Base-by-base conservation (phyloP, 768 basidiomycete genomes). In the Mycena filopes region DNA sequence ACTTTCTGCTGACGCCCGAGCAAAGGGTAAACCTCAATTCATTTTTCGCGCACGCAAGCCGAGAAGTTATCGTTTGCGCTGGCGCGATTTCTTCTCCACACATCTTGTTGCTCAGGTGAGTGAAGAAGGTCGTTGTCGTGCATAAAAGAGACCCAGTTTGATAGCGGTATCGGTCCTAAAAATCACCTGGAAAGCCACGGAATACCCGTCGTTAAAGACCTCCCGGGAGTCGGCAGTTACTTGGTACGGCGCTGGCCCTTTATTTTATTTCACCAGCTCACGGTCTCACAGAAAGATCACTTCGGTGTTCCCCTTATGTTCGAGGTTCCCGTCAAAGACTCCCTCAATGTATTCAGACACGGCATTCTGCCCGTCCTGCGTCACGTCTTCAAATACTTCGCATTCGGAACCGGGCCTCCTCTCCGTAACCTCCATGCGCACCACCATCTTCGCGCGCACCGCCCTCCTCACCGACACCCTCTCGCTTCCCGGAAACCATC, bases 1-100 rank as follows among this genome's bases (percentile, higher is more conserved):
- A 23, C 23, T 36, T 21, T 33, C 11, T 25, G 57, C 23, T 41
- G 23, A 38, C 15, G 36, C 36, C 15, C 36, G 15, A 9, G 15
- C 36, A 36, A 36, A 36, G 2, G 15, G 15, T 10, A 36, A 36
- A 36, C 15, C 36, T 36, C 11, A 36, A 36, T 11, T n/a, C 10
- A 15, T 36, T 36, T 15, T 36, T 36, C 15, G 36, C 36, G 36
- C 36, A 15, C 36, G 36, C 36, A 2, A 36, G 11, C 2, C 25
- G 38, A 16, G 57, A 49, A 18, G 47, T 59, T 11, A 38, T 59
- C 11, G 15, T 59, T 2, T 59, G 57, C n/a, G 47, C 47, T 3
- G 57, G 57, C 10, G 57, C 57, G 0, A 41, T 59, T 21, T 48
- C 15, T 8, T 41, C 57, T 4, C 57, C 57, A 10, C 57, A 59